These are phyloP conservation scores for Pseudocohnilembus persalinus DNA, from an alignment of 169 alveolate genomes.

Conservation along the genomic window DNA sequence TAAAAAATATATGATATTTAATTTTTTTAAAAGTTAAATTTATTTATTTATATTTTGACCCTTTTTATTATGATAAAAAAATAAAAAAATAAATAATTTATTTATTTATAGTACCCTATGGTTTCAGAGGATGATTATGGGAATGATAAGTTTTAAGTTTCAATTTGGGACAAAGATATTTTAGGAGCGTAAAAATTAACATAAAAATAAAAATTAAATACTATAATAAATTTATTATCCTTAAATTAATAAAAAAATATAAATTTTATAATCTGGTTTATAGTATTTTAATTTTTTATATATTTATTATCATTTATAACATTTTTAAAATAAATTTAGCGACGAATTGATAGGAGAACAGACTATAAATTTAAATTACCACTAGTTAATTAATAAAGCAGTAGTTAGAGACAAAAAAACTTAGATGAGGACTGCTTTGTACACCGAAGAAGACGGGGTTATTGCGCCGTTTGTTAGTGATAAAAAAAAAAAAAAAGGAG, in stretches of 20 bases:
- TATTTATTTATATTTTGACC: conserved; percentile 14
- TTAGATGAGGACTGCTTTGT: not conserved
- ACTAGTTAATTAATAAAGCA: conserved; percentile 50
- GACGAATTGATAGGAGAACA: conserved; percentile 70
- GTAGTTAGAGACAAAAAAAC: not conserved
- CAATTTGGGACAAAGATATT: conserved; percentile 65
- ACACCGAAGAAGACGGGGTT: not conserved
- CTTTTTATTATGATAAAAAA: not conserved
- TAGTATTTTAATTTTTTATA: no score
- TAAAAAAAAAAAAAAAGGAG: conserved; percentile 23
- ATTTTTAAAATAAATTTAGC: not conserved
- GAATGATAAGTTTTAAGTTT: conserved; percentile 20
- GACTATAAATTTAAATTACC: conserved; percentile 49
- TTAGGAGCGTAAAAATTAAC: conserved; percentile 24
- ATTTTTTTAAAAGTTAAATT: conserved; percentile 51
- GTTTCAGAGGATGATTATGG: conserved; percentile 25
- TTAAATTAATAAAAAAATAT: no score
- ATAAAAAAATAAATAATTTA: not conserved
- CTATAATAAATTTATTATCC: no score
- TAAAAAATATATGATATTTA: conserved; percentile 39
- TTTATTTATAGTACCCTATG: not conserved
- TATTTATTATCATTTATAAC: no score
- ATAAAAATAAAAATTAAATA: no score
- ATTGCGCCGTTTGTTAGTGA: conserved; percentile 6
- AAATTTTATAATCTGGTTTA: no score